Conservation (phyloP, 2,329 filamentous ascomycete genomes). For the Zopfia rhizophila region DNA sequence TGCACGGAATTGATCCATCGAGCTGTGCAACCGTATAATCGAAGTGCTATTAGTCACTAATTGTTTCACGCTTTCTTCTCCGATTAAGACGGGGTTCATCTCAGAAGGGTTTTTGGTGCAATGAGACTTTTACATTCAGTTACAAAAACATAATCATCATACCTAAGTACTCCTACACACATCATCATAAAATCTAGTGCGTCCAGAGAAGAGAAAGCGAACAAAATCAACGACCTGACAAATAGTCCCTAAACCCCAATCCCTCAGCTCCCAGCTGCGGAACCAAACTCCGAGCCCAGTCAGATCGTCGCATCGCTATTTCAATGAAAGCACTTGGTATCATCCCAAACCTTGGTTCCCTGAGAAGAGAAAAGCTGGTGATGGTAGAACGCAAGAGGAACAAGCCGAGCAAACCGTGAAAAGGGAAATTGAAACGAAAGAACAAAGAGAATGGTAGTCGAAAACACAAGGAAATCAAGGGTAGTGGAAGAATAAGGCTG, state of each 20-base stretch:
- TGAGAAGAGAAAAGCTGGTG: constrained; percentile 20
- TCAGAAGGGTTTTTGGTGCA: too few species aligned
- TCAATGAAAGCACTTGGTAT: constrained; percentile 41
- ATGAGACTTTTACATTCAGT: constrained; percentile 8
- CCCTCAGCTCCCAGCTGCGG: constrained; percentile 19
- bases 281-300: constrained; percentile 32
- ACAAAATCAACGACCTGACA: constrained; percentile 20
- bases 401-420: constrained; percentile 9
- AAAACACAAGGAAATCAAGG: constrained; percentile 9
- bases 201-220: background rate
- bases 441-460: too few species aligned
- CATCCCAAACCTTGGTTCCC: constrained; percentile 34
- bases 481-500: constrained; percentile 5
- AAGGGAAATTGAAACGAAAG: constrained; percentile 14
- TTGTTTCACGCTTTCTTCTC: too few species aligned
- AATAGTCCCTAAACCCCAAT: constrained; percentile 14
- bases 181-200: too few species aligned
- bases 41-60: too few species aligned
- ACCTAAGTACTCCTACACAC: constrained; percentile 33
- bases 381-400: constrained; percentile 12
- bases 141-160: constrained; percentile 15
- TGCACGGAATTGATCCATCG: too few species aligned
- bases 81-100: too few species aligned
- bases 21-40: too few species aligned
- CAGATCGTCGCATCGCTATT: constrained; percentile 21